Evolutionary conservation across 441 rosid species (phyloP).

Genomic region (Syzygium malaccense): DNA sequence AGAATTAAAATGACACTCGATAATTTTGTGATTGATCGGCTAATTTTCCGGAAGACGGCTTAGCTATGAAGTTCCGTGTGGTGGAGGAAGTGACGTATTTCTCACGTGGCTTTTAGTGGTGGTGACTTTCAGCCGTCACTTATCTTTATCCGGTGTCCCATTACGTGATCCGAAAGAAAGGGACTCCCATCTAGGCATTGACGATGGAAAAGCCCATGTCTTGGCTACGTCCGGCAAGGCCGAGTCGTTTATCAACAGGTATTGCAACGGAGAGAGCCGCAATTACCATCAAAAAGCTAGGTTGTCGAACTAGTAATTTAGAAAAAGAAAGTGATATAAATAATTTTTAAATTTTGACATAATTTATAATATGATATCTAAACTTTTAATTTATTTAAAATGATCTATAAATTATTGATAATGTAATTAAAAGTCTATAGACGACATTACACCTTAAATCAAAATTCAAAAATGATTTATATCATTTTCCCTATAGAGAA

Average conservation of each 20-base stretch:
- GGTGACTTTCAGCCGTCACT: background rate
- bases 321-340: fast-evolving
- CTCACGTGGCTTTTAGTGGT: background rate
- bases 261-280: background rate
- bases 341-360: fast-evolving
- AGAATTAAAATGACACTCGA: background rate
- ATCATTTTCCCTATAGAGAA: too few relatives aligned
- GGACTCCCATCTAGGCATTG: background rate
- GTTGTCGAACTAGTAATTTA: background rate
- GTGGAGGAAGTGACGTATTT: background rate
- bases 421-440: too few relatives aligned
- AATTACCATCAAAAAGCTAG: background rate
- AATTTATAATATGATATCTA: fast-evolving
- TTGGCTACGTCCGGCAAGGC: background rate
- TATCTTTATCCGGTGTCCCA: background rate
- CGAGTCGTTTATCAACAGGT: too few relatives aligned
- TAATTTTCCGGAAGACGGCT: too few relatives aligned
- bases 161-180: background rate
- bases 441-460: fast-evolving
- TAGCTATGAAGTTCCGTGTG: background rate
- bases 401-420: background rate
- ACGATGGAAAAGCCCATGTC: background rate
- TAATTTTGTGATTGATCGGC: too few relatives aligned
- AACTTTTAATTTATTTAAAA: fast-evolving
- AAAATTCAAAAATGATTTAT: too few relatives aligned